Percentiles rank a stretch among this genome's conserved stretches.
Conservation (phyloP, 1,139 yeast species). For the Blastobotrys arbuscula region DNA sequence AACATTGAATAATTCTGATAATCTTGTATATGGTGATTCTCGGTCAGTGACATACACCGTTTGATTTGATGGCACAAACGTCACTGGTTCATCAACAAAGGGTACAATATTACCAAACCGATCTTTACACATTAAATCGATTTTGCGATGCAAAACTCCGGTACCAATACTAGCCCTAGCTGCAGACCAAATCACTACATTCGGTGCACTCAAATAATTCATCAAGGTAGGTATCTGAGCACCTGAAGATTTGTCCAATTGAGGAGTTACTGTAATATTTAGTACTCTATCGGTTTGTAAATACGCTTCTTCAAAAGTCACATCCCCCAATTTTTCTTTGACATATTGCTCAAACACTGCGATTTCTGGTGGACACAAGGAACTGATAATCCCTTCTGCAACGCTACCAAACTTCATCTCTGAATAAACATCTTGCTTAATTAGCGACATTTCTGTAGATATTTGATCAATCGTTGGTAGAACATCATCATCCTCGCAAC, state of each 20-base stretch:
- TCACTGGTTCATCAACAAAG: slow-evolving; percentile 24
- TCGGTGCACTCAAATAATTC: slow-evolving; percentile 88
- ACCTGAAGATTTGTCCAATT: slow-evolving; percentile 36
- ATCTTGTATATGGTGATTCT: slow-evolving; percentile 73
- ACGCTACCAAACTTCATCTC: slow-evolving; percentile 28
- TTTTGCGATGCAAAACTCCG: slow-evolving; percentile 51
- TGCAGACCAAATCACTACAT: slow-evolving; percentile 81
- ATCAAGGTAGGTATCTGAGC: slow-evolving; percentile 58
- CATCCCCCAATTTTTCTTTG: slow-evolving; percentile 66
- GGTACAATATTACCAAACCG: slow-evolving; percentile 31
- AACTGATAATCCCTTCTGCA: slow-evolving; percentile 38
- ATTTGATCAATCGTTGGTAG: slow-evolving; percentile 33
- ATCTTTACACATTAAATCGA: slow-evolving; percentile 65
- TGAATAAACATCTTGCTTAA: slow-evolving; percentile 20
- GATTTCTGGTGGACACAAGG: slow-evolving; percentile 83
- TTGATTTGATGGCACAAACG: slow-evolving; percentile 46
- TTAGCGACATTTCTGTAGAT: slow-evolving; percentile 43
- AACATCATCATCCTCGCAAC: slow-evolving; percentile 53
- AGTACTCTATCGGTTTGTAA: slow-evolving; percentile 69
- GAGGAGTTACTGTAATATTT: slow-evolving; percentile 80
- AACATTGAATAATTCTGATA: slow-evolving; percentile 89
- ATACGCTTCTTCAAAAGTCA: slow-evolving; percentile 92
- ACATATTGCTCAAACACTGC: slow-evolving; percentile 74
- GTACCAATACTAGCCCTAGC: slow-evolving; percentile 65
- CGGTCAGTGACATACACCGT: slow-evolving; percentile 32